Base-by-base conservation (phyloP, 2,329 filamentous ascomycete species). In the Cryphonectria carpinicola region DNA sequence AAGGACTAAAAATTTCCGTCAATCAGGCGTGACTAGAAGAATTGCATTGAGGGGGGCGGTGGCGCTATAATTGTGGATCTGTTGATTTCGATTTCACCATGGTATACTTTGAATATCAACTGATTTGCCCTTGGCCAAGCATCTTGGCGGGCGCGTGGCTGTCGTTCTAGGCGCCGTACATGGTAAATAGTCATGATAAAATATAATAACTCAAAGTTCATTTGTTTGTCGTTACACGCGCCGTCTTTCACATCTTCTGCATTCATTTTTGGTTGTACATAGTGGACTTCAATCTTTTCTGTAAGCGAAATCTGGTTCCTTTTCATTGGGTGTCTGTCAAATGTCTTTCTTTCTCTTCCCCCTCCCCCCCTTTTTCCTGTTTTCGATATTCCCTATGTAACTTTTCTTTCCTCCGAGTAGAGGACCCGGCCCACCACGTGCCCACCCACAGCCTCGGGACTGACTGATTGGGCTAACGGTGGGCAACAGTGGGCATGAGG, bases 381-480 rank as follows among this genome's bases (percentile, higher is more conserved):
- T 25, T 17, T 2, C 3, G 7, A 39, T 11, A 39, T 11, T 39
- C 10, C 10, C 37, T 39, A 39, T 11, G 37, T 8, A 11, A 8
- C 7, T 6, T 49, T 11, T 7, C n/a, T 22, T n/a, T 49, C 22
- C 19, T 49, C n/a, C 19, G 7, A 49, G 19, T 22, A 49, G 25
- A 35, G 3, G 11, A 19, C 4, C 14, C 54, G 54, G 25, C 28
- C 54, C 54, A 58, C 54, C 54, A 35, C 25, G 54, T 35, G 54
- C 14, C 54, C 54, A 32, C 54, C 54, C 54, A 35, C 25, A 58
- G 54, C 54, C 54, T 58, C 54, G 54, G 52, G 54, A 35, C 25
- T 32, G 25, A 32, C 13, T 19, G 54, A 58, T 32, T 14, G 35
- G 25, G 28, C 19, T 17, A 28, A 56, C 54, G 54, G 28, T 58